These are phyloP conservation scores for Annulohypoxylon truncatum DNA, from an alignment of 2,329 filamentous ascomycete species.

Conservation along the genomic window DNA sequence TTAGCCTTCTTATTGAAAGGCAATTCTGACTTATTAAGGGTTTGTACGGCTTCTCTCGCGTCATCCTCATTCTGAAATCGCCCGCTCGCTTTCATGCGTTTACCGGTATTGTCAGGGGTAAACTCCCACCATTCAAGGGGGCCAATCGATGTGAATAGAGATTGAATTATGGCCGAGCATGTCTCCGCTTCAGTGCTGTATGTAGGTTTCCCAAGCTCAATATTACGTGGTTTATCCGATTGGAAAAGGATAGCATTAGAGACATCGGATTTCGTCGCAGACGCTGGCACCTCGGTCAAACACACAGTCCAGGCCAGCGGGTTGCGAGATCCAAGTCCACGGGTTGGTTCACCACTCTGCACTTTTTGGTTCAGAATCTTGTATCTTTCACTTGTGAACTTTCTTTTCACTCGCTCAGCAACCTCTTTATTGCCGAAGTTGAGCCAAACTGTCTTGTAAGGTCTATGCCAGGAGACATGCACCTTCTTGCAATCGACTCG, in stretches of 20 bases:
- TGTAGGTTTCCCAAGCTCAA: conserved; percentile 39
- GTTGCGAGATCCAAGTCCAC: conserved; percentile 1
- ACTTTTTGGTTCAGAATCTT: conserved; percentile 41
- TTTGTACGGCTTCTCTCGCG: conserved; percentile 50
- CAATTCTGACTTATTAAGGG: conserved; percentile 49
- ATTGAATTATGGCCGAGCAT: conserved; percentile 43
- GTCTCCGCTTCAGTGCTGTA: conserved; percentile 43
- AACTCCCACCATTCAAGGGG: conserved; percentile 52
- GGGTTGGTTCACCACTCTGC: conserved; percentile 12
- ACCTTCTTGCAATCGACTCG: conserved; percentile 52
- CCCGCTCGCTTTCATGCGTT: conserved; percentile 55
- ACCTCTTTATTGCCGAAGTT: conserved; percentile 43
- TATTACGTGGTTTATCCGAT: conserved; percentile 30
- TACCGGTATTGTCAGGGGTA: conserved; percentile 42
- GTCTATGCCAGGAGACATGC: conserved; percentile 53
- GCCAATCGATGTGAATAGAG: conserved; percentile 49
- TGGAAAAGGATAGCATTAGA: conserved; percentile 29
- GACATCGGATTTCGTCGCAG: conserved; percentile 37
- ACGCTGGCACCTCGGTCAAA: conserved; percentile 42
- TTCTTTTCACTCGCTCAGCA: conserved; percentile 39
- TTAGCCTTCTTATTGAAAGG: conserved; percentile 49
- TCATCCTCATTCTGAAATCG: conserved; percentile 54
- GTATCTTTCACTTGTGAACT: conserved; percentile 42
- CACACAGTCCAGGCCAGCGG: conserved; percentile 41
- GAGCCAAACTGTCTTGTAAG: conserved; percentile 46